Conservation (phyloP, 305 asterid species). For the Fraxinus sp. region DNA sequence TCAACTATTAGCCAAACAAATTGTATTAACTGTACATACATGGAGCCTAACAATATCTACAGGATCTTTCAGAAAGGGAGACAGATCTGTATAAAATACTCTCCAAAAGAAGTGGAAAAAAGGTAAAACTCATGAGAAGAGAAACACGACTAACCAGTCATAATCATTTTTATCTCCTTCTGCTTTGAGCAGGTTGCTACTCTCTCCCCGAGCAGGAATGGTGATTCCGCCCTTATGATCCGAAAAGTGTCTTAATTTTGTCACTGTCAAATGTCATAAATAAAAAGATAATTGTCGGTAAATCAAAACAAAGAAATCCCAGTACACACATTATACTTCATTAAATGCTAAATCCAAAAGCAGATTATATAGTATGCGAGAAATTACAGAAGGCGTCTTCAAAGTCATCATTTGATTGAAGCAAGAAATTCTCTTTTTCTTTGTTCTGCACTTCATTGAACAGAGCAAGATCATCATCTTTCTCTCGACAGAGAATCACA, state of each 20-base stretch:
- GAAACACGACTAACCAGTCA: conserved; percentile 67
- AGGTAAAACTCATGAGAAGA: not conserved
- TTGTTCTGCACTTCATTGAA: conserved; percentile 87
- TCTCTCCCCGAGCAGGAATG: conserved; percentile 82
- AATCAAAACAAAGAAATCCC: conserved; percentile 16
- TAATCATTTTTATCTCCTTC: conserved; percentile 94
- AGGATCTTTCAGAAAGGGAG: conserved; percentile 13
- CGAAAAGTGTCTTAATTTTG: conserved; percentile 59
- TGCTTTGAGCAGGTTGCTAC: conserved; percentile 81
- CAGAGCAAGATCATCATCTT: conserved; percentile 87
- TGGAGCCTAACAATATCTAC: conserved; percentile 12
- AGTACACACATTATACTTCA: conserved; percentile 9
- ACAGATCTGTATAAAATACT: not conserved
- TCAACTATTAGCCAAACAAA: conserved; percentile 4
- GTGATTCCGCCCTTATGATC: conserved; percentile 71
- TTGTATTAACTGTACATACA: not conserved
- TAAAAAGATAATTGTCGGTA: conserved; percentile 31
- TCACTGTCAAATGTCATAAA: conserved; percentile 53
- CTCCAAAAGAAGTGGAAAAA: conserved; percentile 4
- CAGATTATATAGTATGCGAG: conserved; percentile 16
- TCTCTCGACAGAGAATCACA: conserved; percentile 51
- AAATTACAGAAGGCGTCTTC: conserved; percentile 71
- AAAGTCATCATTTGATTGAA: conserved; percentile 64
- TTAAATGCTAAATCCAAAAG: conserved; percentile 19
- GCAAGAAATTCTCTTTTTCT: conserved; percentile 83